Conservation (phyloP, 139 green algal genomes). For the Coelastrella sp. region DNA sequence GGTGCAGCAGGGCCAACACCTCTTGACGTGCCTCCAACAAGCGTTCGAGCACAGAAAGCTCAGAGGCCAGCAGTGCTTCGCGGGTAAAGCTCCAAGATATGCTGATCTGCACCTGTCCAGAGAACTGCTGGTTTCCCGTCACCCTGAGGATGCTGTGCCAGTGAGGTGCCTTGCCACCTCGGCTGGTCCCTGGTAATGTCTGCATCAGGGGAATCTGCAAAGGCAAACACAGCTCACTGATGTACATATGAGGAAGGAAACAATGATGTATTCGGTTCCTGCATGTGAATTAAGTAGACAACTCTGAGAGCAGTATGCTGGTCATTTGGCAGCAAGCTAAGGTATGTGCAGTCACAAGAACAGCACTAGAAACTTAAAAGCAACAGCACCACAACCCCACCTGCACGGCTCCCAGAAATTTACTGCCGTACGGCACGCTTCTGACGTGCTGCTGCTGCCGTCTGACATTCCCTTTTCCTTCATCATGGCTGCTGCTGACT, state of each 20-base stretch:
- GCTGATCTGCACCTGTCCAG: slow-evolving; percentile 54
- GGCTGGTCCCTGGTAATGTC: slow-evolving; percentile 62
- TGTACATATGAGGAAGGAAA: too few species aligned
- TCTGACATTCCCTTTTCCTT: background rate
- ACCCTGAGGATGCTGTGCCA: slow-evolving; percentile 70
- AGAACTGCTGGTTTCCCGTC: slow-evolving; percentile 57
- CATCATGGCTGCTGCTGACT: background rate
- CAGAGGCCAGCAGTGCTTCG: slow-evolving; percentile 77
- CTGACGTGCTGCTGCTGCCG: slow-evolving; percentile 39
- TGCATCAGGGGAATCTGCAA: slow-evolving; percentile 66
- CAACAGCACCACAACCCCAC: too few species aligned
- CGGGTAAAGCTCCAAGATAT: slow-evolving; percentile 85
- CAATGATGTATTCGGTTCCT: too few species aligned
- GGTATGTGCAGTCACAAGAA: too few species aligned
- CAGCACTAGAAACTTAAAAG: too few species aligned
- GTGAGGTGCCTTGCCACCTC: slow-evolving; percentile 40
- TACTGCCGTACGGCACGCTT: slow-evolving; percentile 52
- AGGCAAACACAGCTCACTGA: too few species aligned
- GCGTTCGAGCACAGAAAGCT: slow-evolving; percentile 77
- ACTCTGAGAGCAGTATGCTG: too few species aligned
- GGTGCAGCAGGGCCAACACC: slow-evolving; percentile 76
- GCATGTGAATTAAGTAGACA: too few species aligned
- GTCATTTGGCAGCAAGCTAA: too few species aligned
- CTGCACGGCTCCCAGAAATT: slow-evolving; percentile 19
- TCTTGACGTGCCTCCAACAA: slow-evolving; percentile 70